Evolutionary conservation across 2,329 filamentous ascomycete species (phyloP), one percentile per base, ranked within the genome.

Genomic region (Nemania diffusa): DNA sequence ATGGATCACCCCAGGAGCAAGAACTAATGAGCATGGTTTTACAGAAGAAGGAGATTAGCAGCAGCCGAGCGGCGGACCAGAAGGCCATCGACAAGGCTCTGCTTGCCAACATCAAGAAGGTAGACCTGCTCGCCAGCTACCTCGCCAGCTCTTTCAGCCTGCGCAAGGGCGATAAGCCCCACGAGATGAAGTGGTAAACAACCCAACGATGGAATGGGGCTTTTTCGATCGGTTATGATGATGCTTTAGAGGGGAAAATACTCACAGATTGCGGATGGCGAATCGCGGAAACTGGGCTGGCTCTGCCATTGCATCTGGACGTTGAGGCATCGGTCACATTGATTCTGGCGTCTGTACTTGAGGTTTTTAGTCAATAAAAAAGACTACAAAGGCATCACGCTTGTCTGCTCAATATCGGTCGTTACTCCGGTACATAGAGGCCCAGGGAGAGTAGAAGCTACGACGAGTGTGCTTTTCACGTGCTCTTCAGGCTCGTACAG

Each of bases 141-240:
- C 93, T 99, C 79, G 89, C 89, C 81, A 93, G 91, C 84, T 93
- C 91, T 82, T 99, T 99, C 92, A 97, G 92, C 90, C 91, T 99
- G 85, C 92, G 95, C 87, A 97, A 94, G 89, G 96, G 96, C 81
- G 95, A 99, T 90, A 94, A 95, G 91, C 96, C 96, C 86, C 96
- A 99, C 88, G 93, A 97, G 91, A 98, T 99, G 96, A 92, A 93
- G 87, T 99, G 95, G 90, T 99, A 97, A 86, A 90, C 52, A 65
- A 66, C 57, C 57, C 69, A 59, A 69, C 65, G 69, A 67, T 61
- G 65, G 57, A 59, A 69, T 53, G 62, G 66, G 66, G 50, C 42
- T 64, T 69, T 69, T 56, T 69, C 57, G 65, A 60, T 71, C 72
- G 66, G 68, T 73, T 75, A 71, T 71, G 67, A 71, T 71, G 69